Base-by-base conservation (phyloP, 768 basidiomycete genomes). In the Glaciozyma martinii region DNA sequence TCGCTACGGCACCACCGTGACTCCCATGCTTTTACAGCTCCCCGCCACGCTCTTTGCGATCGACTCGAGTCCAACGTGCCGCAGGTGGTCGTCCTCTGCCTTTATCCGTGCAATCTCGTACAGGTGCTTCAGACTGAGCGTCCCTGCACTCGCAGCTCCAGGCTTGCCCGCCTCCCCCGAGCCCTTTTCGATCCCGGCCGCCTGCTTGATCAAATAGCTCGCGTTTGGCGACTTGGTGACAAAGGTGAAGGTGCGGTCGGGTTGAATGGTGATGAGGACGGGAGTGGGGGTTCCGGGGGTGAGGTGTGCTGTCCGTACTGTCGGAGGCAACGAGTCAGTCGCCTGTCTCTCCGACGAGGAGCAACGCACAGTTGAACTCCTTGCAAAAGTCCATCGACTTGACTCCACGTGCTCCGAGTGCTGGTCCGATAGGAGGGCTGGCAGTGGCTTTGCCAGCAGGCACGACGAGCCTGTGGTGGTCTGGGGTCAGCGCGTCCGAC, bases 381-480 rank as follows among this genome's bases (percentile, higher is more conserved):
- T 97, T 99, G 82, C 92, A 95, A 76, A 99, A 99, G 79, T 99
- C 95, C 88, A 98, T 98, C 32, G 92, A 91, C 79, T 95, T 97
- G 71, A 99, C 93, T 72, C 95, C 95, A 74, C 90, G 85, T 69
- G 95, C 94, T 80, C 95, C 95, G 60, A 99, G 84, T 40, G 93
- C 94, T 61, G 94, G 94, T 74, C 94, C 94, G 59, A 99, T 88
- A 13, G 94, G 94, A 62, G 94, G 94, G 46, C 90, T 88, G 23
- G 94, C 93, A 32, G 93, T 87, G 43, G 94, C 94, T 75, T 97
- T 97, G 52, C 90, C 92, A 52, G 94, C 94, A 58, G 86, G 84
- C 66, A 97, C 84, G 58, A 94, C 82, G 63, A 98, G 79, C 67
- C 90, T 88, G 89, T 40, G 37, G 37, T 40, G 37, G 37, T 40